Conservation (phyloP, 345 rosid species). For the Moricandia moricandioides region DNA sequence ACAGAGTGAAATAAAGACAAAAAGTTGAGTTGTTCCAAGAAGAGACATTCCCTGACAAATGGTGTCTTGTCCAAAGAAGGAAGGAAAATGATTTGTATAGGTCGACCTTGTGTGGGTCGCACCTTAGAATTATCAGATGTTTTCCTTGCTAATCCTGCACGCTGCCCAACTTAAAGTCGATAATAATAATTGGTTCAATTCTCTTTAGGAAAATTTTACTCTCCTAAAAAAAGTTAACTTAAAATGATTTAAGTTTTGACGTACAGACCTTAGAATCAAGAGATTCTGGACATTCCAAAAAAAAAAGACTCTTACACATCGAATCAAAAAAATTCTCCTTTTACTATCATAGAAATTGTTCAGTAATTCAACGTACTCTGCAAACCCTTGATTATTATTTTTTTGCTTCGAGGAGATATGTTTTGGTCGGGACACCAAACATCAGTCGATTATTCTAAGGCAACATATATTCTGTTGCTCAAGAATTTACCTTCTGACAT, state of each 20-base stretch:
- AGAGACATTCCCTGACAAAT: slow-evolving; percentile 40
- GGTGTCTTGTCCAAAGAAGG: slow-evolving; percentile 14
- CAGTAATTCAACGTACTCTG: neutral
- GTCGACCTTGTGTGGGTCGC: neutral
- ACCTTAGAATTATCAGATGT: slow-evolving; percentile 12
- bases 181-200: neutral
- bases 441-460: neutral
- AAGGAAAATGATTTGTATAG: slow-evolving; percentile 15
- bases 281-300: too few relatives aligned
- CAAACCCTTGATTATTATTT: neutral
- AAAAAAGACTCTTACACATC: too few relatives aligned
- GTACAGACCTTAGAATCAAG: too few relatives aligned
- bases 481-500: too few relatives aligned
- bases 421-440: neutral
- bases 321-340: too few relatives aligned
- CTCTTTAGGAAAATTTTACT: too few relatives aligned
- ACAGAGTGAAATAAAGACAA: neutral
- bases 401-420: neutral
- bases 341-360: too few relatives aligned
- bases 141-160: neutral
- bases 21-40: neutral
- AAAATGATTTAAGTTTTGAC: too few relatives aligned
- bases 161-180: neutral
- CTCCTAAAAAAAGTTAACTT: too few relatives aligned
- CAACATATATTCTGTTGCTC: neutral